Evolutionary conservation across 1,284 basidiomycete genomes (phyloP), one percentile per base, ranked within the genome.

Genomic region (Apiotrichum siamense): DNA sequence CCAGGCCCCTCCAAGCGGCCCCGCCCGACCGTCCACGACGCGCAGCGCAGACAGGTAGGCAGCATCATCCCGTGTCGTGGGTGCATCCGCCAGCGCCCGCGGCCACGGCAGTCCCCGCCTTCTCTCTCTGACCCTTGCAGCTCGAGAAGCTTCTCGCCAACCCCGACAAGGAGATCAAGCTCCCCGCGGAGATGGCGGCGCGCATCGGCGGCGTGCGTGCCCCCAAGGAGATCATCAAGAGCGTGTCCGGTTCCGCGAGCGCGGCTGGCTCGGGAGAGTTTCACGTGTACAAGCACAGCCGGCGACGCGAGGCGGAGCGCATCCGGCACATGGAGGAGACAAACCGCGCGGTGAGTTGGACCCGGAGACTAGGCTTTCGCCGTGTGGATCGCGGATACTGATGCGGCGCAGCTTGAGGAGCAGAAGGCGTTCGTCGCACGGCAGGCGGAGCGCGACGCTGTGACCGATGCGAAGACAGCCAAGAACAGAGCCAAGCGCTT

Each of bases 221-320:
- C 0, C 78, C 94, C 32, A 78, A 88, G 25, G 93, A 97, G 73
- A 94, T 94, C 86, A 94, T 98, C 86, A 97, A 96, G 80, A 97
- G 94, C 61, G 91, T 97, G 3, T 88, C 93, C 70, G 92, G 92
- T 1, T 91, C 87, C 10, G 88, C 86, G 72, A 88, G 90, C 2
- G 92, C 76, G 41, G 73, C 92, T 17, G 92, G 92, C 42, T 91
- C 87, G 58, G 91, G 91, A 44, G 92, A 96, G 73, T 96, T 96
- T 64, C 96, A 99, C 69, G 96, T 99, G 4, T 99, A 98, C 78
- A 98, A 98, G 73, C 92, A 96, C 39, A 84, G 85, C 58, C 77
- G 96, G 57, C 79, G 94, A 66, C 80, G 93, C 65, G 96, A 99
- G 76, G 97, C 94, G 64, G 96, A 99, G 72, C 78, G 96, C 44